Evolutionary conservation across 2,329 filamentous ascomycete genomes (phyloP), one percentile per base, ranked within the genome.

Genomic region (Cladosporium sp.): DNA sequence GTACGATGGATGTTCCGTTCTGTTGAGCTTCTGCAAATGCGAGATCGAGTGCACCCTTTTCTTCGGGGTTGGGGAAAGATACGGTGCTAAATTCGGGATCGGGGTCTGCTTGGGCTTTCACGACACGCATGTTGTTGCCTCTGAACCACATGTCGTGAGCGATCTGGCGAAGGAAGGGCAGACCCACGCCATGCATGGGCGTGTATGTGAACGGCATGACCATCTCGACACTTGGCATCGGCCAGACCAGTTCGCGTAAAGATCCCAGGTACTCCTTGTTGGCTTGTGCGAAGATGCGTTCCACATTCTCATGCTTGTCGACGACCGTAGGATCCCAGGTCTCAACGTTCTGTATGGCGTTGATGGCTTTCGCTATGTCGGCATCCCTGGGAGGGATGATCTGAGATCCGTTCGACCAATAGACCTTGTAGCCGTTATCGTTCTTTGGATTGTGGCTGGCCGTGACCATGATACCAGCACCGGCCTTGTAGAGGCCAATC

Each of bases 401-500:
- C 68, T 88, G 85, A 65, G 83, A 85, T 2, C 84, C 85, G 66
- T 86, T 87, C 15, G 75, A 76, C 75, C 82, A 86, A 72, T 87
- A 88, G 8, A 88, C 85, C 72, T 88, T 88, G 73, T 87, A 87
- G 19, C 85, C 85, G 67, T 87, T 87, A 67, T 87, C 84, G 64
- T 81, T 75, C 47, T 83, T 80, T 14, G 84, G 84, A 64, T 88
- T 87, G 70, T 86, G 84, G 66, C 83, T 86, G 34, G 85, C 85
- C 14, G 85, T 88, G 38, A 88, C 79, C 84, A 88, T 87, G 30
- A 88, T 75, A 19, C 85, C 85, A 43, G 82, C 84, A 3, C 76
- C 79, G 34, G 84, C 82, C 38, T 74, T 71, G 57, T 83, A 75
- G 57, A 80, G 71, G 6, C 74, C 76, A 34, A 88, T 81, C 3